Conservation (phyloP, 1,139 yeast genomes). For the Debaryomyces psychrophilus region DNA sequence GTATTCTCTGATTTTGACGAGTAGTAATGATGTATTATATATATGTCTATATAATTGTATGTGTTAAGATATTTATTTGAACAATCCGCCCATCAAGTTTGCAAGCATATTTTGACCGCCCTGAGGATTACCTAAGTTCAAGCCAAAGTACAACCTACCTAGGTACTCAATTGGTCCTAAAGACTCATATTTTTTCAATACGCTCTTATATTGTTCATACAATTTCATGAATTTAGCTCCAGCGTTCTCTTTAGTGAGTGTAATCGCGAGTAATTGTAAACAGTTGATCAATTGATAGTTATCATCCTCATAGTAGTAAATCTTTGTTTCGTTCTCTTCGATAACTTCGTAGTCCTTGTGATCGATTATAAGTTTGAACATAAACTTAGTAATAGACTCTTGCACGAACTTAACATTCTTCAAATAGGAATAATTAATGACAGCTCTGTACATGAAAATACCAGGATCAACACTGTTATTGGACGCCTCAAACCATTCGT, state of each 20-base stretch:
- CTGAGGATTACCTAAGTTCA: conserved; percentile 54
- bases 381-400: conserved; percentile 45
- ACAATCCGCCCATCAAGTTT: conserved; percentile 82
- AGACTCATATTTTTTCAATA: conserved; percentile 36
- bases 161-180: conserved; percentile 51
- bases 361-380: conserved; percentile 28
- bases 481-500: conserved; percentile 55
- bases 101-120: conserved; percentile 72
- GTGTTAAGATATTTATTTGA: conserved; percentile 36
- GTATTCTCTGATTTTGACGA: conserved; percentile 10
- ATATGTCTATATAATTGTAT: background rate
- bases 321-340: conserved; percentile 19
- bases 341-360: conserved; percentile 18
- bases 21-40: conserved; percentile 8
- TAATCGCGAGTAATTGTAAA: conserved; percentile 65
- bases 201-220: conserved; percentile 45
- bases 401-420: conserved; percentile 63
- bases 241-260: conserved; percentile 60
- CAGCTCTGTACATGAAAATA: conserved; percentile 60
- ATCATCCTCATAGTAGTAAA: conserved; percentile 25
- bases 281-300: conserved; percentile 57
- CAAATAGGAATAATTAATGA: conserved; percentile 68
- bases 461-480: conserved; percentile 44
- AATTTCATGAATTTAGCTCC: conserved; percentile 57
- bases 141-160: conserved; percentile 44